A percentile compares a stretch with the other conserved stretches of the same genome.
phyloP scores from a whole-genome alignment of 495 filamentous ascomycete genomes.

The Trypethelium eluteriae region DNA sequence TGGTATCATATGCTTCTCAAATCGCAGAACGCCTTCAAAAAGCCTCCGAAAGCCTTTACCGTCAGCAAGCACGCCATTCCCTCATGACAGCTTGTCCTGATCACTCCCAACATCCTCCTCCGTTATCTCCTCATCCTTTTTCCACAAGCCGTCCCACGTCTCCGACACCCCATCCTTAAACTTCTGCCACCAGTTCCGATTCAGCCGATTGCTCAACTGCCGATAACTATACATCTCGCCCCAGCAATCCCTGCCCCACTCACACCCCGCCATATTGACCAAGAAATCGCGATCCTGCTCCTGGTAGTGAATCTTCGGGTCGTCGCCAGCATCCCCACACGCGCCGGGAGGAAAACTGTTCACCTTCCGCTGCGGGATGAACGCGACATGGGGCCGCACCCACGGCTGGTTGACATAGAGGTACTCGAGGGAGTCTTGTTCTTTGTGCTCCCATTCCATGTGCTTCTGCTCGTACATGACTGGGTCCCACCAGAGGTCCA shows the following conservation, averaged over 20 bases:
- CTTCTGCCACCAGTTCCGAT: constrained; percentile 70
- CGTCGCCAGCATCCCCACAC: constrained; percentile 68
- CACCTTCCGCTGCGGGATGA: constrained; percentile 84
- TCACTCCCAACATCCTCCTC: constrained; percentile 18
- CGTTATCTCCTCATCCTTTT: constrained; percentile 19
- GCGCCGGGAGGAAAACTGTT: constrained; percentile 91
- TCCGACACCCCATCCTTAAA: constrained; percentile 38
- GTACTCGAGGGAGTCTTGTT: constrained; percentile 91
- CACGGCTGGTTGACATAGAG: constrained; percentile 87
- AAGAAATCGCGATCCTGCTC: constrained; percentile 81
- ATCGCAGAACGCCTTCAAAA: neutral
- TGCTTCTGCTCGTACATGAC: constrained; percentile 97
- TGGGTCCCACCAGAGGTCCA: constrained; percentile 99
- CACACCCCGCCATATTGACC: constrained; percentile 99
- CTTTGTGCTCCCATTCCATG: constrained; percentile 99
- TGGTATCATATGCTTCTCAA: constrained; percentile 8
- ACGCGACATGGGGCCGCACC: constrained; percentile 81
- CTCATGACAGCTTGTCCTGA: constrained; percentile 11
- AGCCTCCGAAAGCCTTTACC: neutral
- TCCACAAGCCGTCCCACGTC: constrained; percentile 11
- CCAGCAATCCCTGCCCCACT: constrained; percentile 97
- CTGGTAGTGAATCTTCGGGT: constrained; percentile 75
- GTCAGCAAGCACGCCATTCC: neutral
- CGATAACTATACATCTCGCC: constrained; percentile 92
- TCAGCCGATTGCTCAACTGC: constrained; percentile 76